These are phyloP conservation scores for Nicotiana paniculata DNA, from an alignment of 257 asterid genomes.

Conservation along the genomic window DNA sequence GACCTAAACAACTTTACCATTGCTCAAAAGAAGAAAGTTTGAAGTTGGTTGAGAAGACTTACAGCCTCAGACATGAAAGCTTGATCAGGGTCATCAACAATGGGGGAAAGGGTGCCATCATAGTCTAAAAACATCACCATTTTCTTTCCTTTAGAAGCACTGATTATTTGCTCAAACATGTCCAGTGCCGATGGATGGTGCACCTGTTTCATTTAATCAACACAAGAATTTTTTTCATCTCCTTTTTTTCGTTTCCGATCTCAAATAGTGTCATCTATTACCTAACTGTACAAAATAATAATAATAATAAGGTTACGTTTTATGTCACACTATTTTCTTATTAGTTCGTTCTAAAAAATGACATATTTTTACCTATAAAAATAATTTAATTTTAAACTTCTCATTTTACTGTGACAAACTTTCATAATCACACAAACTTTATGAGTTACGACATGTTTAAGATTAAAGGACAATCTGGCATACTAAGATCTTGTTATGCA, in stretches of 20 bases:
- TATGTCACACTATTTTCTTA: no score
- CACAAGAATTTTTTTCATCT: not conserved
- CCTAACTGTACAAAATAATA: not conserved
- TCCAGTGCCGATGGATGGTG: constrained; percentile 79
- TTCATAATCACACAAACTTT: no score
- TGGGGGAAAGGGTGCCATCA: constrained; percentile 90
- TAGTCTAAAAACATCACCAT: constrained; percentile 86
- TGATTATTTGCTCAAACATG: constrained; percentile 63
- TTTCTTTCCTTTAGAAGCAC: constrained; percentile 69
- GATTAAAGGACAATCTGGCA: no score
- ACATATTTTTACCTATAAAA: no score
- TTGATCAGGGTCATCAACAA: constrained; percentile 79
- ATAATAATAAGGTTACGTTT: not conserved
- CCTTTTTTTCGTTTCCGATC: not conserved
- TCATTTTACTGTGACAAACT: no score
- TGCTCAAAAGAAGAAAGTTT: no score
- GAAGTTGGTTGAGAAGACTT: not conserved
- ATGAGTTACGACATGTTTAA: no score
- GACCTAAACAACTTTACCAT: no score
- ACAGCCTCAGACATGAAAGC: constrained; percentile 85
- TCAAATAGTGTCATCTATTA: not conserved
- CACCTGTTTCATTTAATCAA: constrained; percentile 29
- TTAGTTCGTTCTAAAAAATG: no score
- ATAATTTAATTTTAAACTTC: no score
- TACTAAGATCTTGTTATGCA: no score